Conservation (phyloP, 2,329 filamentous ascomycete genomes). For the Elsinoe ampelina region DNA sequence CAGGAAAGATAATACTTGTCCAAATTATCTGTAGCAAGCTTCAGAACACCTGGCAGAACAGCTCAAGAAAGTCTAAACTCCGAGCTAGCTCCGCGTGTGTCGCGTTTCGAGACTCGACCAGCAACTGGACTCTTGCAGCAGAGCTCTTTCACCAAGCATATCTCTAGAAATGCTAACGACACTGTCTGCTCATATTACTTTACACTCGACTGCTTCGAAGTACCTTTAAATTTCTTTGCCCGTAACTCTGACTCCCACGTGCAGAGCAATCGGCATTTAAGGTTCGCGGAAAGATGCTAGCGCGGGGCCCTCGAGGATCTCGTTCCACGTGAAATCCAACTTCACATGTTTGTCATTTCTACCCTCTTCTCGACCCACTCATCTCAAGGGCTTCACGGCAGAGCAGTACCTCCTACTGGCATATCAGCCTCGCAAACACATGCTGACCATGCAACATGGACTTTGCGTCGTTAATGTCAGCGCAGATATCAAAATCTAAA, state of each 20-base stretch:
- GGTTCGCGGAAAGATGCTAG: neutral
- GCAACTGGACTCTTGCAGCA: no score
- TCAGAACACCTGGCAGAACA: neutral
- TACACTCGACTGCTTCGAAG: no score
- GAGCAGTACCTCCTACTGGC: neutral
- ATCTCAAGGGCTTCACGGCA: neutral
- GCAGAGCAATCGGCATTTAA: neutral
- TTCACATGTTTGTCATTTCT: neutral
- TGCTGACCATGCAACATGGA: slow-evolving; percentile 56
- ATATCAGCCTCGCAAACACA: no score
- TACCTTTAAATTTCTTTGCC: no score
- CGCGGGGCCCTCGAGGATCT: neutral
- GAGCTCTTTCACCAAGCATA: no score
- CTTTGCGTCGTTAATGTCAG: slow-evolving; percentile 86
- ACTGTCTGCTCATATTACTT: no score
- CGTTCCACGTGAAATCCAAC: neutral
- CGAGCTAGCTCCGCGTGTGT: neutral
- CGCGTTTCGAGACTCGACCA: neutral
- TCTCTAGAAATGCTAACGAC: no score
- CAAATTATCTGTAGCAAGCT: slow-evolving; percentile 4
- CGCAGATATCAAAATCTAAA: slow-evolving; percentile 80
- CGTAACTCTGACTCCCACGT: no score
- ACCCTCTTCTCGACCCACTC: no score
- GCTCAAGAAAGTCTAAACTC: slow-evolving; percentile 4
- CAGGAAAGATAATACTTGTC: slow-evolving; percentile 1